Conservation (phyloP, 2,329 filamentous ascomycete species). For the Botrytis galanthina region DNA sequence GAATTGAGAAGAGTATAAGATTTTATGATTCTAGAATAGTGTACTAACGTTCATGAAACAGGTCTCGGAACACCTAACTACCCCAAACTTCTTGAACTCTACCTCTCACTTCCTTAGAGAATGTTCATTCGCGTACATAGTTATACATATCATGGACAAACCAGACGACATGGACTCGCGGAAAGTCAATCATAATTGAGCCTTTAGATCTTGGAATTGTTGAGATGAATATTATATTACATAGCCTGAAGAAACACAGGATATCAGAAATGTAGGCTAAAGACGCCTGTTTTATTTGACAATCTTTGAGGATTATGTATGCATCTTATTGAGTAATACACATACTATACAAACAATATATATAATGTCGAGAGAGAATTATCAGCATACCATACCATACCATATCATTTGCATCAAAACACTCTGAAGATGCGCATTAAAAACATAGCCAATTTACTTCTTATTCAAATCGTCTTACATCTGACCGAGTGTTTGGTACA, state of each 20-base stretch:
- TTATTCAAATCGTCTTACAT: not conserved
- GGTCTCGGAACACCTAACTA: conserved; percentile 21
- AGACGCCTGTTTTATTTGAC: not conserved
- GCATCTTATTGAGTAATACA: not conserved
- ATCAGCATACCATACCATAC: not conserved
- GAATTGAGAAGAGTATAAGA: not conserved
- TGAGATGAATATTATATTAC: not conserved
- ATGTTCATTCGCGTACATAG: not conserved
- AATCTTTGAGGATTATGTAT: not conserved
- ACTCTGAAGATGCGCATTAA: not conserved
- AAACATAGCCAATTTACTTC: not conserved
- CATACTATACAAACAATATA: not conserved
- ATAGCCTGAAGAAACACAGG: not conserved
- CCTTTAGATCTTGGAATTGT: not conserved
- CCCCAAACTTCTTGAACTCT: conserved; percentile 9
- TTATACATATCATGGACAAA: not conserved
- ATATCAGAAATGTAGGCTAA: not conserved
- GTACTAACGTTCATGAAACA: not conserved
- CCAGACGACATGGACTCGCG: not conserved
- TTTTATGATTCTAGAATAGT: not conserved
- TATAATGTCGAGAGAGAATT: not conserved
- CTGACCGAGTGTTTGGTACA: not conserved
- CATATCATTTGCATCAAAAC: not conserved
- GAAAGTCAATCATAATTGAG: not conserved
- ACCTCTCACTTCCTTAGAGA: conserved; percentile 12